phyloP scores from a whole-genome alignment of 2,329 filamentous ascomycete species.

The Botrytis fragariae region DNA sequence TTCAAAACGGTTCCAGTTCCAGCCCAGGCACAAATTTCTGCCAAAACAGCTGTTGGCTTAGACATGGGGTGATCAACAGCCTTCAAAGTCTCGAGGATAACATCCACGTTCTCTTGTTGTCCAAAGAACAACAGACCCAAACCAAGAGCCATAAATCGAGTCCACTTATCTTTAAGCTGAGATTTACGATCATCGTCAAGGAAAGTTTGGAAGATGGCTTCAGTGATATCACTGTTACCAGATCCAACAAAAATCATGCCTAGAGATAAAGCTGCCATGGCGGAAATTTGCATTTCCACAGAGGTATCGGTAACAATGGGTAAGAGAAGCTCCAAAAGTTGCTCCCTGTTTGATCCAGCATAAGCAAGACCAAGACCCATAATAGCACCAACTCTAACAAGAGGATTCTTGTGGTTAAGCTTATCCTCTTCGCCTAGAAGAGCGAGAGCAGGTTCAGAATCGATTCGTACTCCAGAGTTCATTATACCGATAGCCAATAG shows the following conservation, averaged over 20 bases:
- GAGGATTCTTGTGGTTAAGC: slow-evolving; percentile 72
- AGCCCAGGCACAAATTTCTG: slow-evolving; percentile 96
- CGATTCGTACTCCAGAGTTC: slow-evolving; percentile 85
- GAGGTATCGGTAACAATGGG: slow-evolving; percentile 83
- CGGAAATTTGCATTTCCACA: slow-evolving; percentile 90
- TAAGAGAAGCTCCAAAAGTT: slow-evolving; percentile 78
- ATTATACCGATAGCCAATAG: slow-evolving; percentile 93
- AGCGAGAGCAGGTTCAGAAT: slow-evolving; percentile 86
- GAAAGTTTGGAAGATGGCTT: slow-evolving; percentile 87
- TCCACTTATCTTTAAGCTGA: slow-evolving; percentile 97
- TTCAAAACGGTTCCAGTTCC: slow-evolving; percentile 96
- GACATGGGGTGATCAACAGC: slow-evolving; percentile 96
- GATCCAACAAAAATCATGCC: slow-evolving; percentile 93
- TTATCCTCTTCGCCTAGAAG: slow-evolving; percentile 78
- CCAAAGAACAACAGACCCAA: slow-evolving; percentile 94
- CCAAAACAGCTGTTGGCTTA: slow-evolving; percentile 89
- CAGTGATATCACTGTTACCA: slow-evolving; percentile 84
- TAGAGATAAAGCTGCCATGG: slow-evolving; percentile 89
- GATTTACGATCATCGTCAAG: slow-evolving; percentile 89
- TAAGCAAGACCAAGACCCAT: slow-evolving; percentile 96
- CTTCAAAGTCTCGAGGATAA: slow-evolving; percentile 94
- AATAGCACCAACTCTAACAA: slow-evolving; percentile 79
- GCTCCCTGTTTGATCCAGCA: slow-evolving; percentile 88
- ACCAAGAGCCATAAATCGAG: slow-evolving; percentile 90
- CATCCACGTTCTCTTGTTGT: slow-evolving; percentile 97